Base-by-base conservation (phyloP, 345 rosid species). In the Eucalyptus marginata region DNA sequence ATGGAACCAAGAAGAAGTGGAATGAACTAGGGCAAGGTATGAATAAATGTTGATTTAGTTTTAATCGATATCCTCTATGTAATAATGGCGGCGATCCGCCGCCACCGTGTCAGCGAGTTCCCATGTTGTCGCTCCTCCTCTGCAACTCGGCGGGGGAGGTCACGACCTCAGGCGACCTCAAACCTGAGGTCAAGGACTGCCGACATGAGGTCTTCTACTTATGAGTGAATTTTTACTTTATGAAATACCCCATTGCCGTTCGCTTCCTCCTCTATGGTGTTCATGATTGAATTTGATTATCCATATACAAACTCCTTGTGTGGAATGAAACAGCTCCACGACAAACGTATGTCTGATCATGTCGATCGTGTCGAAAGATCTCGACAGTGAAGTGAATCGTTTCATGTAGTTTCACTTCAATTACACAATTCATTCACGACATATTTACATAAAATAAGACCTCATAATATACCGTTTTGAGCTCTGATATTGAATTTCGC, bases 301-400 rank as follows among this genome's bases (percentile, higher is more conserved):
- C 14, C 47, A 71, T 18, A 40, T 36, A 71, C 83, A 36, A 71
- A 71, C 46, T 18, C 83, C 46, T 36, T 4, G 4, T 71, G 27
- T 17, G 81, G 13, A 71, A 71, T 36, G 46, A 18, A 68, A 17
- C 0, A 71, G 4, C 13, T 18, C 81, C 81, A 71, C 13, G 0
- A 17, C 1, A 36, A 10, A 18, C 3, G 13, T 18, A 62, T 71
- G 0, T 1, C n/a, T 13, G 2, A 62, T 14, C 20, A 0, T 36
- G 47, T 62, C 2, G 4, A 59, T n/a, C 10, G 0, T 18, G 83
- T 71, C 5, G 14, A 71, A 36, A 36, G 46, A 71, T 71, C 83
- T 71, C 0, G 6, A 71, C 20, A 15, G 10, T n/a, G 20, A 2
- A 64, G 5, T 64, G 36, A 64, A 29, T 64, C 20, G 2, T n/a